A percentile compares a stretch with the other conserved stretches of the same genome.
Conservation (phyloP, 164 flowering plant species). For the Warburgia ugandensis region DNA sequence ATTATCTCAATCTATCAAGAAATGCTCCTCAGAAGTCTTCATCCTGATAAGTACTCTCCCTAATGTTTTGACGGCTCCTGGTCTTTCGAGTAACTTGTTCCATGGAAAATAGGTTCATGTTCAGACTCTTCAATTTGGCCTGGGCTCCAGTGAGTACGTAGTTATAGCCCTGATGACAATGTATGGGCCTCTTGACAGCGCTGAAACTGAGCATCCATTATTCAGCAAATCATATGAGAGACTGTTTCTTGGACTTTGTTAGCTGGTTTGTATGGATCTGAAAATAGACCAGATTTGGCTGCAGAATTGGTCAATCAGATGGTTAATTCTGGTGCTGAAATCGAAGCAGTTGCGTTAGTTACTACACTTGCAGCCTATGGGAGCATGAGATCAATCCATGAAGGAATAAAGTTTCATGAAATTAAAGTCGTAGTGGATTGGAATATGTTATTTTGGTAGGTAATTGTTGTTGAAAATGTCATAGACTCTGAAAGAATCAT, state of each 20-base stretch:
- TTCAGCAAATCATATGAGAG: conserved; percentile 21
- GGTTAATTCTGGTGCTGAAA: conserved; percentile 21
- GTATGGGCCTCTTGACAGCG: conserved; percentile 43
- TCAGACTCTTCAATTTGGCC: conserved; percentile 45
- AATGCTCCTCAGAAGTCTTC: conserved; percentile 47
- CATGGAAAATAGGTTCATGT: conserved; percentile 56
- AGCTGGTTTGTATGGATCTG: conserved; percentile 29
- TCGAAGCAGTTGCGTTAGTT: conserved; percentile 46
- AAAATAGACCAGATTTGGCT: conserved; percentile 33
- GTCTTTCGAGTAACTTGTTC: conserved; percentile 19
- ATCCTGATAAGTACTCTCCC: conserved; percentile 54
- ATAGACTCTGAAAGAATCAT: conserved; percentile 41
- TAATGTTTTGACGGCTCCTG: conserved; percentile 44
- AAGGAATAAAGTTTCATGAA: conserved; percentile 41
- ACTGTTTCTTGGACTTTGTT: conserved; percentile 54
- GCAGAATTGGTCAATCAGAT: conserved; percentile 38
- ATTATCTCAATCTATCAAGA: conserved; percentile 31
- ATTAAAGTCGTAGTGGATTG: conserved; percentile 33
- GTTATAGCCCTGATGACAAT: conserved; percentile 40
- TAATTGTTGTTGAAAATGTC: conserved; percentile 57
- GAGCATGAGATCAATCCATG: conserved; percentile 27
- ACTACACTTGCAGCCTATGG: conserved; percentile 49
- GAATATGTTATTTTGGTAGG: conserved; percentile 45
- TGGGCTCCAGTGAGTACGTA: conserved; percentile 34
- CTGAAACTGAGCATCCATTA: conserved; percentile 29